Evolutionary conservation across 208 protist species (phyloP).

Genomic region (Herpetomonas tarakana): DNA sequence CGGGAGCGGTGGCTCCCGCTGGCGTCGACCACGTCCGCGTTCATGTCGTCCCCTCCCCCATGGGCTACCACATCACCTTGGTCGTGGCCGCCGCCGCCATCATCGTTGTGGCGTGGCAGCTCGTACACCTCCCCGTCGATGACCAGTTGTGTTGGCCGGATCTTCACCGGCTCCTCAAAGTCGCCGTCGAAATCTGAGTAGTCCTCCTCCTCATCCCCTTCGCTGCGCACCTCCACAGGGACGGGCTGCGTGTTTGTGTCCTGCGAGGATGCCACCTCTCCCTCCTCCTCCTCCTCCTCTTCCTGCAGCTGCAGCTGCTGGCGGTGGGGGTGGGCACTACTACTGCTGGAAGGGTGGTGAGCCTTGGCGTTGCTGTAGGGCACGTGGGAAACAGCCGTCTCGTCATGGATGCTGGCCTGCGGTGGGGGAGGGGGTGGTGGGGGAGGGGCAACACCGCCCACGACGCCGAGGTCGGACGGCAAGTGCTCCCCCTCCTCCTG

Average conservation of each 20-base stretch:
- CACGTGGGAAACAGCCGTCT: too few species aligned
- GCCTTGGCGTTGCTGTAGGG: background rate
- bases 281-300: background rate
- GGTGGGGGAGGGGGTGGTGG: background rate
- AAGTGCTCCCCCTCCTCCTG: constrained; percentile 7
- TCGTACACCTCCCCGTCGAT: constrained; percentile 33
- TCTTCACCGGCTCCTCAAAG: constrained; percentile 25
- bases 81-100: too few species aligned
- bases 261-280: constrained; percentile 8
- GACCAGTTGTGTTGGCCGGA: constrained; percentile 23
- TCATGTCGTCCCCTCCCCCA: background rate
- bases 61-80: constrained; percentile 6
- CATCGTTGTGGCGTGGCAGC: constrained; percentile 10
- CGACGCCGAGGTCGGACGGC: constrained; percentile 5
- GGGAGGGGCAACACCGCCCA: constrained; percentile 1
- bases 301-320: too few species aligned
- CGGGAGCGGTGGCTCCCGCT: too few species aligned
- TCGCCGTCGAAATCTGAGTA: constrained; percentile 8
- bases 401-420: too few species aligned
- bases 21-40: background rate
- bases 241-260: constrained; percentile 44
- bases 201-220: constrained; percentile 24
- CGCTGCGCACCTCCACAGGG: constrained; percentile 31
- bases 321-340: background rate
- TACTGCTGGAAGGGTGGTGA: background rate